Evolutionary conservation across 495 filamentous ascomycete genomes (phyloP), one percentile per base, ranked within the genome.

Genomic region (Evernia prunastri): DNA sequence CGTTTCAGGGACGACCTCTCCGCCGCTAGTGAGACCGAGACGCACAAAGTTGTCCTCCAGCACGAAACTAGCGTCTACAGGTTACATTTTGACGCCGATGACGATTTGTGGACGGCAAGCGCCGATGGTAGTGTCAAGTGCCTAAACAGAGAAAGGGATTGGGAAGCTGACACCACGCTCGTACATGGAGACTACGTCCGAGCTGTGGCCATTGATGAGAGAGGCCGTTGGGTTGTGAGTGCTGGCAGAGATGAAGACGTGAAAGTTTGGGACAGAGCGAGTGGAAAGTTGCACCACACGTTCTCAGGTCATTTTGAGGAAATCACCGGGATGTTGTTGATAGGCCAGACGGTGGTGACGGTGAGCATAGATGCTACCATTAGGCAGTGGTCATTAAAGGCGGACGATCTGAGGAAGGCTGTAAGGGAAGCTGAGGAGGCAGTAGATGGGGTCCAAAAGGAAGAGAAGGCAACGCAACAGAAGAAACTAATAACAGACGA

Each of bases 301-400:
- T 91, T 93, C 61, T 81, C 84, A 23, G 94, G 94, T 1, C 94
- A 98, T 73, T 97, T 84, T 72, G 91, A 97, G 67, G 94, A 97
- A 71, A 88, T 98, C 35, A 96, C 89, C 7, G 90, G 87, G 43
- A 73, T 97, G 43, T 78, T 86, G 3, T 69, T 95, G 43, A 69
- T 91, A 13, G 82, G 79, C 20, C 77, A 73, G 36, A 81, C 77
- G 47, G 82, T 77, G 49, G 58, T 31, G 25, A 42, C 31, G 27
- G 60, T 42, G 61, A 63, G 87, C 29, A 96, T 96, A 67, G 94
- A 98, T 78, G 89, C 84, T 0, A 97, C 94, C 5, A 77, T 97
- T 42, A 83, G 94, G 68, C 82, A 79, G 43, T 98, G 94, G 94
- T 81, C 84, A 13, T 74, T 97, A 60, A 78, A 78, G 47, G 84